These are phyloP conservation scores for Pseudogymnoascus sp. DNA, from an alignment of 2,329 filamentous ascomycete species.

Conservation along the genomic window DNA sequence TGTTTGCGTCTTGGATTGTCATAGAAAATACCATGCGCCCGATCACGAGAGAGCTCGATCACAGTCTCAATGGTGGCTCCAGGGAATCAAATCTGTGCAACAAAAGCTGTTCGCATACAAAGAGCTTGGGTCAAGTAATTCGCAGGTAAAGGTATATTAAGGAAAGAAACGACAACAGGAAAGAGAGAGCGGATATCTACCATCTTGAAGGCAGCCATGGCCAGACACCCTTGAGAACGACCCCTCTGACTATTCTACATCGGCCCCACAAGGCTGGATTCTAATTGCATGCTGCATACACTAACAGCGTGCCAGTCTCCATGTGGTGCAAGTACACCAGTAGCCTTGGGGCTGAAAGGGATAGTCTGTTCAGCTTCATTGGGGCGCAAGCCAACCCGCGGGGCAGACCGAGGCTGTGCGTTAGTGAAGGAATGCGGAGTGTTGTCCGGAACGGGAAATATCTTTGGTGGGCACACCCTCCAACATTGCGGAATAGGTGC, in stretches of 20 bases:
- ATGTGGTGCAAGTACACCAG: neutral
- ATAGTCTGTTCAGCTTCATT: neutral
- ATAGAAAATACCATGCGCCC: neutral
- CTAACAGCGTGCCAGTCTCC: neutral
- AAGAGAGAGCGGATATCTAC: neutral
- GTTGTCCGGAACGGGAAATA: neutral
- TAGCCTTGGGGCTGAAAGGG: neutral
- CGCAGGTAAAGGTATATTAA: neutral
- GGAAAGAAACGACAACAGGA: neutral
- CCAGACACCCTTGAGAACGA: neutral
- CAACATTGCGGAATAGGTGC: neutral
- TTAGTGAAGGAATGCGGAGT: neutral
- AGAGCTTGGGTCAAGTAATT: neutral
- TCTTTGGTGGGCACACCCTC: neutral
- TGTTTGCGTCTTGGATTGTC: neutral
- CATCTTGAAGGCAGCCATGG: neutral
- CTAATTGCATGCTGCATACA: neutral
- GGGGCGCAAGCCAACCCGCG: neutral
- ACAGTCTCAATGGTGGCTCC: neutral
- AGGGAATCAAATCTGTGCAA: neutral
- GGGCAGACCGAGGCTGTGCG: neutral
- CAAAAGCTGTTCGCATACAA: neutral
- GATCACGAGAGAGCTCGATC: neutral
- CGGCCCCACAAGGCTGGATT: slow-evolving; percentile 1
- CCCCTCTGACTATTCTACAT: neutral